Conservation (phyloP, 2,329 filamentous ascomycete species). For the Colletotrichum sp. region DNA sequence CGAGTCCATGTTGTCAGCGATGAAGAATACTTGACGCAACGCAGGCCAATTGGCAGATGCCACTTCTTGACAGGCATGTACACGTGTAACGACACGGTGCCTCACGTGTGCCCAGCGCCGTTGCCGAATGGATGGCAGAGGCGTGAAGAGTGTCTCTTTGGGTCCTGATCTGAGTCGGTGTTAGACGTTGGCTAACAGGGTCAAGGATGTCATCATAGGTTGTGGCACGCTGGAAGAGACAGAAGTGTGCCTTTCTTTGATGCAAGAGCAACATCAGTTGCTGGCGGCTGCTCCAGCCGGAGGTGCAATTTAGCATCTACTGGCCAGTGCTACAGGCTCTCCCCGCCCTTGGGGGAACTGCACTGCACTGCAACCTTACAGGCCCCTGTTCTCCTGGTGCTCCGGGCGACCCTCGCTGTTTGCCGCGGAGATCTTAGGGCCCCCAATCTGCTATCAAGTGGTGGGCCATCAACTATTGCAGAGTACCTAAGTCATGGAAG, state of each 20-base stretch:
- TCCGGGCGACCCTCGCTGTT: not conserved
- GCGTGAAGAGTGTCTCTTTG: not conserved
- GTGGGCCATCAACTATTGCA: not conserved
- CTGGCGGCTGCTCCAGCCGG: not conserved
- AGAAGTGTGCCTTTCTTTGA: not conserved
- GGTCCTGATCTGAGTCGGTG: not conserved
- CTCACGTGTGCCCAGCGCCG: conserved; percentile 1
- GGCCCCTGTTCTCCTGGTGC: not conserved
- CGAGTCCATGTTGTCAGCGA: not conserved
- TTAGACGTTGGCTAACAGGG: not conserved
- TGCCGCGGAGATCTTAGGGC: not conserved
- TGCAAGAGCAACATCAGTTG: not conserved
- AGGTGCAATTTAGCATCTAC: not conserved
- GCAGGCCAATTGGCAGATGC: not conserved
- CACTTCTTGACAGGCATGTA: not conserved
- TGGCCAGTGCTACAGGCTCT: not conserved
- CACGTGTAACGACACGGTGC: conserved; percentile 3
- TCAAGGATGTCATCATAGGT: not conserved
- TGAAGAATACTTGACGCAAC: not conserved
- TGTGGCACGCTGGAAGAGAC: not conserved
- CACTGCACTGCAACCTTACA: not conserved
- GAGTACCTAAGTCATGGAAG: not conserved
- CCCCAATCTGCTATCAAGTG: not conserved
- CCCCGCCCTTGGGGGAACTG: not conserved
- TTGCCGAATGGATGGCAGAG: conserved; percentile 10